Conservation (phyloP, 148 eudicot species). For the Persicaria tinctoria region DNA sequence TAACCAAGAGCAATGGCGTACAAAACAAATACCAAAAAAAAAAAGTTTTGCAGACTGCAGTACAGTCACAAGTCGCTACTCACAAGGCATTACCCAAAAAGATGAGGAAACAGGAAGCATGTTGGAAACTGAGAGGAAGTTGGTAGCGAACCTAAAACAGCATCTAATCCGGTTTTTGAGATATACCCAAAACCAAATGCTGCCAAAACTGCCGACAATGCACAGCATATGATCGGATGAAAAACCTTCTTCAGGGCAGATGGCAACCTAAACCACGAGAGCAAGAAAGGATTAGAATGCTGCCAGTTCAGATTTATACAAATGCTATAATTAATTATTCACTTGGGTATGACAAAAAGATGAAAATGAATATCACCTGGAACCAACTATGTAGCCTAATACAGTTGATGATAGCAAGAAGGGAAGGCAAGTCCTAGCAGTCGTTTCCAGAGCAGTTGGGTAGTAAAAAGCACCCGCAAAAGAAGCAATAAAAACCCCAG, state of each 20-base stretch:
- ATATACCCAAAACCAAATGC: constrained; percentile 79
- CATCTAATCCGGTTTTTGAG: constrained; percentile 65
- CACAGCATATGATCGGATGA: constrained; percentile 95
- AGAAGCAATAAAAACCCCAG: constrained; percentile 56
- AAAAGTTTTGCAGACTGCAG: background rate
- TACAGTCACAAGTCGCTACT: background rate
- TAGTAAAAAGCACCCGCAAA: constrained; percentile 48
- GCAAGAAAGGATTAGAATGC: background rate
- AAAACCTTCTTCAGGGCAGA: constrained; percentile 63
- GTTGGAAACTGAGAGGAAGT: constrained; percentile 1
- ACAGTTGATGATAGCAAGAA: constrained; percentile 91
- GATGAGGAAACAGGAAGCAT: background rate
- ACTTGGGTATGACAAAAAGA: background rate
- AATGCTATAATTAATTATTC: background rate
- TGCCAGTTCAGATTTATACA: background rate
- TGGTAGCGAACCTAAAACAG: constrained; percentile 63
- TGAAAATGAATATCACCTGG: constrained; percentile 46
- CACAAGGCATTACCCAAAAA: background rate
- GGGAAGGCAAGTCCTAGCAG: constrained; percentile 84
- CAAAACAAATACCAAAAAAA: background rate
- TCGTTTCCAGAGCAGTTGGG: constrained; percentile 70
- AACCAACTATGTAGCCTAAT: constrained; percentile 85
- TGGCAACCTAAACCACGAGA: constrained; percentile 49
- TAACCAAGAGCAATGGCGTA: background rate
- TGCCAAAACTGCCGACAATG: constrained; percentile 81